A percentile compares a stretch with the other conserved stretches of the same genome.
phyloP scores from a whole-genome alignment of 306 rosid species.

The Vigna nakashimae region DNA sequence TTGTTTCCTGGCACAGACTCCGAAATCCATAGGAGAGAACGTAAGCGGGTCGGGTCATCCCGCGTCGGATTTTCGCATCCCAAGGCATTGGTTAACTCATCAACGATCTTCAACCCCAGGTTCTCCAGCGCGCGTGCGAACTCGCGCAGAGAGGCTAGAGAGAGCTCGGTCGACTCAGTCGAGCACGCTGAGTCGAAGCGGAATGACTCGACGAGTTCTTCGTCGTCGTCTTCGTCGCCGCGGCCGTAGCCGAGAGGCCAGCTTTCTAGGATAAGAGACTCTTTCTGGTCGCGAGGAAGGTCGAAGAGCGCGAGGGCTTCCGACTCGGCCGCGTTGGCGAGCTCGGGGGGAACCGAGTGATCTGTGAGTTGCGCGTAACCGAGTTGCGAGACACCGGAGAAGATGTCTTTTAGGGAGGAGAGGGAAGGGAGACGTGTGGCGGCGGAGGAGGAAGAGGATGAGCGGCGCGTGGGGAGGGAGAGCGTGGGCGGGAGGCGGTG shows the following conservation, averaged over 20 bases:
- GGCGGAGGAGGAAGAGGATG: conserved; percentile 40
- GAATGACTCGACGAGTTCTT: conserved; percentile 62
- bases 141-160: conserved; percentile 51
- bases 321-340: conserved; percentile 79
- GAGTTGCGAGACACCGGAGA: conserved; percentile 56
- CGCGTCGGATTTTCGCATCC: conserved; percentile 61
- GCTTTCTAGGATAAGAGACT: conserved; percentile 54
- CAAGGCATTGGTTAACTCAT: conserved; percentile 50
- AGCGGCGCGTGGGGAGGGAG: conserved; percentile 68
- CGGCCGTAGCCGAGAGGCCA: conserved; percentile 81
- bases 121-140: conserved; percentile 63
- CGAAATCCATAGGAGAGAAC: conserved; percentile 68
- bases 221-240: conserved; percentile 46
- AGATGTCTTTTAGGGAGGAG: conserved; percentile 49
- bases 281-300: conserved; percentile 57
- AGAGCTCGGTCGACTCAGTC: conserved; percentile 51
- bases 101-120: conserved; percentile 66
- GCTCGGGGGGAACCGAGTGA: conserved; percentile 60
- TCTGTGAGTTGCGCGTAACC: conserved; percentile 77
- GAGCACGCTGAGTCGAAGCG: conserved; percentile 60
- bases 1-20: conserved; percentile 45
- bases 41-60: conserved; percentile 51
- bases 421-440: conserved; percentile 59
- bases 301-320: conserved; percentile 71
- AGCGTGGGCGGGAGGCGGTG: conserved; percentile 83